A percentile compares a stretch with the other conserved stretches of the same genome.
phyloP scores from a whole-genome alignment of 768 basidiomycete species.

The Boletus reticuloceps region DNA sequence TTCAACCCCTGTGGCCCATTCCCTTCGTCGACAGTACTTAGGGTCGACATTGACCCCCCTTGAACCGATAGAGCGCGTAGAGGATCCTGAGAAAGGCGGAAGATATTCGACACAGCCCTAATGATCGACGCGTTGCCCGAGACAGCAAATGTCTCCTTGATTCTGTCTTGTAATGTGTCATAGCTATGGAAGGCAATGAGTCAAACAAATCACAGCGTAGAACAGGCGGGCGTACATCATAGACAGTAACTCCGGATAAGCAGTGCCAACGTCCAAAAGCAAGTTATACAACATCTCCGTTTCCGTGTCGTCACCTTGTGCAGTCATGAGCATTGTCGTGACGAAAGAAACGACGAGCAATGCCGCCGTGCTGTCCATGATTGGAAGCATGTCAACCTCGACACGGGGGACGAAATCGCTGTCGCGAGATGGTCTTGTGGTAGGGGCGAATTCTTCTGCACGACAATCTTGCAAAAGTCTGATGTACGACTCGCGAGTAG shows the following conservation, averaged over 20 bases:
- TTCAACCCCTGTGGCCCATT: conserved; percentile 42
- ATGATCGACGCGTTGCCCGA: conserved; percentile 73
- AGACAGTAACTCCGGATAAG: conserved; percentile 69
- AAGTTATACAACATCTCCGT: conserved; percentile 77
- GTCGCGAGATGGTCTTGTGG: conserved; percentile 38
- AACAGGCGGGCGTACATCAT: conserved; percentile 57
- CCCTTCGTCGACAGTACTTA: conserved; percentile 61
- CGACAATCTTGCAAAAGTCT: conserved; percentile 62
- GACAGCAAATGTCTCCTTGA: conserved; percentile 68
- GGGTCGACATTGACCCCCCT: conserved; percentile 58
- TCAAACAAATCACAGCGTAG: not conserved
- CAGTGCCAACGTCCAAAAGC: conserved; percentile 64
- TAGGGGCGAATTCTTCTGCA: conserved; percentile 45
- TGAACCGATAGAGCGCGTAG: conserved; percentile 39
- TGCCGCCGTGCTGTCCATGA: conserved; percentile 60
- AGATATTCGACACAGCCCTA: conserved; percentile 69
- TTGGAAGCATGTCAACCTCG: conserved; percentile 56
- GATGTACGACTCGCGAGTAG: conserved; percentile 53
- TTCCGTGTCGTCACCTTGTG: conserved; percentile 79
- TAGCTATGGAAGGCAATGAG: conserved; percentile 46
- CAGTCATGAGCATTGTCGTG: conserved; percentile 68
- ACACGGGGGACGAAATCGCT: conserved; percentile 50
- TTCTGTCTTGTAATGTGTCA: conserved; percentile 70
- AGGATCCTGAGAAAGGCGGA: conserved; percentile 64
- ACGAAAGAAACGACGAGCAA: conserved; percentile 74